These are phyloP conservation scores for Naumovozyma castellii DNA, from an alignment of 805 yeast genomes.

Conservation along the genomic window DNA sequence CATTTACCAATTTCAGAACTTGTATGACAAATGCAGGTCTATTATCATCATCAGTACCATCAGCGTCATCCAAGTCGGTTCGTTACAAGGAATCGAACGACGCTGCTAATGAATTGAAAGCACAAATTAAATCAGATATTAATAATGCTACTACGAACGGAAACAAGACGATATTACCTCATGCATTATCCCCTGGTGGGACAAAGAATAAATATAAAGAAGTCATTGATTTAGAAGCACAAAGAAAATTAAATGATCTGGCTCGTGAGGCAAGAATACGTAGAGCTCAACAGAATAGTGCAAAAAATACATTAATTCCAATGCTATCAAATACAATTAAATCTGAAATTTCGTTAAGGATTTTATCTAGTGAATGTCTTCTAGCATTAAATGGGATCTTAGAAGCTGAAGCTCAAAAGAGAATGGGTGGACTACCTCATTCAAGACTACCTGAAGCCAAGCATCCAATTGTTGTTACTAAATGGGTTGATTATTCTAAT, in stretches of 20 bases:
- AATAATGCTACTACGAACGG: slow-evolving; percentile 38
- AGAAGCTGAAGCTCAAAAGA: slow-evolving; percentile 37
- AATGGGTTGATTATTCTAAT: slow-evolving; percentile 97
- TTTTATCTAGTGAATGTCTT: slow-evolving; percentile 38
- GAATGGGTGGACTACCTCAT: slow-evolving; percentile 32
- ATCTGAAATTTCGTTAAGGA: slow-evolving; percentile 31
- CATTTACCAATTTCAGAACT: slow-evolving; percentile 55
- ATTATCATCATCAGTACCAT: slow-evolving; percentile 3
- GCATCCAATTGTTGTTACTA: slow-evolving; percentile 65
- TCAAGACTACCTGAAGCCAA: slow-evolving; percentile 26
- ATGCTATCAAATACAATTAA: slow-evolving; percentile 31
- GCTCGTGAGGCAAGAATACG: slow-evolving; percentile 30
- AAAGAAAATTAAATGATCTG: slow-evolving; percentile 26
- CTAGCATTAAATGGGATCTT: slow-evolving; percentile 38
- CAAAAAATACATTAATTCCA: slow-evolving; percentile 25
- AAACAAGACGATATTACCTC: slow-evolving; percentile 71
- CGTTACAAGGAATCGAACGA: slow-evolving; percentile 1
- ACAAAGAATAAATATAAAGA: slow-evolving; percentile 81
- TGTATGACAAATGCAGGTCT: slow-evolving; percentile 60
- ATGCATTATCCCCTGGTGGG: slow-evolving; percentile 85
- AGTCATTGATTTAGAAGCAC: slow-evolving; percentile 36
- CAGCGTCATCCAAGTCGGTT: not conserved
- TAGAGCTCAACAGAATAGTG: slow-evolving; percentile 27
- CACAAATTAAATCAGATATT: not conserved
- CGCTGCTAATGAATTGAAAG: not conserved